Evolutionary conservation across 140 eudicot species (phyloP).

Genomic region (Ambrosia hybrid): DNA sequence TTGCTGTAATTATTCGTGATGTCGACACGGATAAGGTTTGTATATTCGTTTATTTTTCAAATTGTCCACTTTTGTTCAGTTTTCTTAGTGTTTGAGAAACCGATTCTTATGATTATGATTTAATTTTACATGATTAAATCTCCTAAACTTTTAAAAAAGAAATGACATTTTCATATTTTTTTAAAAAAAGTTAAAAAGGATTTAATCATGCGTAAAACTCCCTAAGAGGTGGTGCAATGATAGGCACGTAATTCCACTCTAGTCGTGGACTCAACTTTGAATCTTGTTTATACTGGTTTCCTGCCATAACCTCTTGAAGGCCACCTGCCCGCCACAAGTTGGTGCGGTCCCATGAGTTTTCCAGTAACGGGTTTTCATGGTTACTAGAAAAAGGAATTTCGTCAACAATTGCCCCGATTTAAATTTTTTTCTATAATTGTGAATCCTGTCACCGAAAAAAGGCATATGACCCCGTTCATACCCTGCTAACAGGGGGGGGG

Average conservation of each 20-base stretch:
- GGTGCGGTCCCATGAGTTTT: too few species aligned
- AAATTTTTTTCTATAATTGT: background rate
- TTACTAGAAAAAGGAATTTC: background rate
- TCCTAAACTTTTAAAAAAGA: background rate
- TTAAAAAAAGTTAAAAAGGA: background rate
- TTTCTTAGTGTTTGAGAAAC: conserved; percentile 3
- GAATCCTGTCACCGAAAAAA: background rate
- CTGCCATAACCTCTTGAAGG: too few species aligned
- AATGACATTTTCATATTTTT: background rate
- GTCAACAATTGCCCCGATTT: background rate
- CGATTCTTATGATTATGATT: conserved; percentile 1
- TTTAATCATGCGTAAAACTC: background rate
- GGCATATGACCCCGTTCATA: background rate
- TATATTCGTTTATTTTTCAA: background rate
- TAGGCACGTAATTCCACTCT: too few species aligned
- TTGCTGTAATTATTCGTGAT: conserved; percentile 70
- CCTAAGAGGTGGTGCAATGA: background rate
- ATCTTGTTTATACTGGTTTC: too few species aligned
- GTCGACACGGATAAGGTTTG: conserved; percentile 87
- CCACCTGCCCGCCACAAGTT: too few species aligned
- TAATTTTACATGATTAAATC: background rate
- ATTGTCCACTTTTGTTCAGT: background rate
- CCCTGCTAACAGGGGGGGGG: background rate
- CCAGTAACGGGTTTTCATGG: too few species aligned
- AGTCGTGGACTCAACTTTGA: too few species aligned